A percentile compares a stretch with the other conserved stretches of the same genome.
Conservation (phyloP, 2,329 filamentous ascomycete species). For the Exophiala aquamarina region DNA sequence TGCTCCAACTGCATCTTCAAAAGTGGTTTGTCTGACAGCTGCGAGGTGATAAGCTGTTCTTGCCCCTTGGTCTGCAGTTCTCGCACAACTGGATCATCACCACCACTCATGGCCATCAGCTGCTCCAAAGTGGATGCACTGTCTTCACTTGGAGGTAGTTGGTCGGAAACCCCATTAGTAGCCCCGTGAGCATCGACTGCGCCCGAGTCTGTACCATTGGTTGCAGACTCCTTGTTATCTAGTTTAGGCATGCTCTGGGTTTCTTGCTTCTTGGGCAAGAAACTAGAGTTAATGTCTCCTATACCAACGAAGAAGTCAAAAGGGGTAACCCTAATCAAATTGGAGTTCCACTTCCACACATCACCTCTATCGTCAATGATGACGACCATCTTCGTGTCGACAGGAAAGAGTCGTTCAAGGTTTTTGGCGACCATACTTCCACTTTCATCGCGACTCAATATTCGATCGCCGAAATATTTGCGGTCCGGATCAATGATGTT, state of each 20-base stretch:
- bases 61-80: slow-evolving; percentile 81
- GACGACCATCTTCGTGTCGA: slow-evolving; percentile 98
- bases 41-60: slow-evolving; percentile 81
- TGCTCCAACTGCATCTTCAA: slow-evolving; percentile 90
- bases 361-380: slow-evolving; percentile 97
- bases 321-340: slow-evolving; percentile 89
- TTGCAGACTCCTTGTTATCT: slow-evolving; percentile 26
- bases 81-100: slow-evolving; percentile 66
- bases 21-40: slow-evolving; percentile 83
- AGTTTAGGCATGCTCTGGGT: slow-evolving; percentile 49
- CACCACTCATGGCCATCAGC: slow-evolving; percentile 72
- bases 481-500: slow-evolving; percentile 88
- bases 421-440: slow-evolving; percentile 90
- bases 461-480: slow-evolving; percentile 87
- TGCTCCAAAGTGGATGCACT: slow-evolving; percentile 61
- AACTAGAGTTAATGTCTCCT: slow-evolving; percentile 97
- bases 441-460: slow-evolving; percentile 96
- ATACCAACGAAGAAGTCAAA: slow-evolving; percentile 99
- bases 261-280: slow-evolving; percentile 74
- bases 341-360: slow-evolving; percentile 91
- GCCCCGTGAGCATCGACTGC: slow-evolving; percentile 8
- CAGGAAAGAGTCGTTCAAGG: slow-evolving; percentile 85
- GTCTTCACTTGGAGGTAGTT: slow-evolving; percentile 23
- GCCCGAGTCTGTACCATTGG: slow-evolving; percentile 23
- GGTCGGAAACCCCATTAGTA: slow-evolving; percentile 18